Evolutionary conservation across 2,329 filamentous ascomycete genomes (phyloP).

Genomic region (Ophiosphaerella herpotricha): DNA sequence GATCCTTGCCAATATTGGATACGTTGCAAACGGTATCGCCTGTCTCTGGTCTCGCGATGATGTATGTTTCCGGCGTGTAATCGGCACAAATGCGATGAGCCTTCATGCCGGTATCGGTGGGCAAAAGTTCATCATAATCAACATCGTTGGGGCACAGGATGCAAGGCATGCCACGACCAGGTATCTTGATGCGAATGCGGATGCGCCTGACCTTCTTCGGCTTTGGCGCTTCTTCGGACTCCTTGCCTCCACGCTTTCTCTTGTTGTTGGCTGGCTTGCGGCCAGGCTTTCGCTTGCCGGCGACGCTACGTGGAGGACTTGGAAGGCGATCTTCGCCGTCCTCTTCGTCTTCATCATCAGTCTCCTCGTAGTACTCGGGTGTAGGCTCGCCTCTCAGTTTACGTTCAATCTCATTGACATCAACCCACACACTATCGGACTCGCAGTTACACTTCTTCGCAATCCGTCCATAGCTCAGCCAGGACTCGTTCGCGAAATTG

Average conservation of each 20-base stretch:
- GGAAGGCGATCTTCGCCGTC: constrained; percentile 67
- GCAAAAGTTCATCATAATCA: constrained; percentile 77
- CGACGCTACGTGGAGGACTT: constrained; percentile 76
- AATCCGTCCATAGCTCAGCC: constrained; percentile 92
- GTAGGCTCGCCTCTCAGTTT: constrained; percentile 84
- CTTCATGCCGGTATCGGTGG: constrained; percentile 84
- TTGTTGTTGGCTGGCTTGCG: constrained; percentile 70
- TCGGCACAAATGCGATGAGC: constrained; percentile 88
- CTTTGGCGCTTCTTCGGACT: constrained; percentile 51
- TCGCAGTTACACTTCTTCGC: constrained; percentile 98
- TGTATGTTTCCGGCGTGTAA: constrained; percentile 90
- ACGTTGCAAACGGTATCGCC: constrained; percentile 76
- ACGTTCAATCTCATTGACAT: constrained; percentile 93
- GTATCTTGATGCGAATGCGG: constrained; percentile 72
- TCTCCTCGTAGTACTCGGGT: constrained; percentile 80
- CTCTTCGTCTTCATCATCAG: constrained; percentile 67
- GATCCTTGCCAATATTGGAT: constrained; percentile 80
- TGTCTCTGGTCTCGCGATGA: constrained; percentile 66
- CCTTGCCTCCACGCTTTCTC: constrained; percentile 53
- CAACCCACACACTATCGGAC: constrained; percentile 97
- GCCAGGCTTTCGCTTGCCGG: constrained; percentile 69
- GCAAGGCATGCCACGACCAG: constrained; percentile 79
- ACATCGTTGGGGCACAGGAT: constrained; percentile 91
- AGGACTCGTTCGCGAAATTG: constrained; percentile 94
- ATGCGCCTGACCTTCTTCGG: constrained; percentile 75